Percentiles rank a stretch among this genome's conserved stretches.
phyloP scores from a whole-genome alignment of 495 filamentous ascomycete species.

The Cairneyella variabilis region DNA sequence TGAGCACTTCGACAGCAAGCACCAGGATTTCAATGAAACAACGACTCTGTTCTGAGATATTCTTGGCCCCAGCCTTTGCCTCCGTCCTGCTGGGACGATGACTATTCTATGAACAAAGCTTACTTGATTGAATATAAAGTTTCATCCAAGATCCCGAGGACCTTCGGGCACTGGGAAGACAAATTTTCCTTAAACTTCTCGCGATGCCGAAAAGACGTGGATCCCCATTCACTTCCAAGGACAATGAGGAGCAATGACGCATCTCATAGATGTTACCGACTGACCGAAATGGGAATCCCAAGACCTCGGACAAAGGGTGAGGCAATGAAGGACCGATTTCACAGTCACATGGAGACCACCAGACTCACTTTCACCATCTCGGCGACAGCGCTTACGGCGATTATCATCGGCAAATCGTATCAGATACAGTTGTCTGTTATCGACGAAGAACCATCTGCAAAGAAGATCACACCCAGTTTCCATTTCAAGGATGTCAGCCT shows the following conservation, averaged over 20 bases:
- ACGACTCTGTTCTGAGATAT: background rate
- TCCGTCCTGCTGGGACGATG: background rate
- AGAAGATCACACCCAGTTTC: background rate
- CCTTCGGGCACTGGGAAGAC: constrained; percentile 3
- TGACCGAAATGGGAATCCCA: background rate
- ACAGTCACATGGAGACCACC: background rate
- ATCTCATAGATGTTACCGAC: background rate
- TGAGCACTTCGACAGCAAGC: background rate
- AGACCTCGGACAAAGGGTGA: background rate
- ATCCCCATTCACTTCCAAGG: background rate
- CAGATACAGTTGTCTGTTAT: background rate
- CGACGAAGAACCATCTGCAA: background rate
- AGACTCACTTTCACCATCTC: constrained; percentile 4
- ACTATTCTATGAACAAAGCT: no score
- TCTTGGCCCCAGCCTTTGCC: background rate
- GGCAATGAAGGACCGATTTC: background rate
- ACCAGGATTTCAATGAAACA: background rate
- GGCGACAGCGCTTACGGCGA: background rate
- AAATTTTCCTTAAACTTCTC: background rate
- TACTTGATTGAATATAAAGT: background rate
- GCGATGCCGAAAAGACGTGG: background rate
- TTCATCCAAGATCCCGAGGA: constrained; percentile 1
- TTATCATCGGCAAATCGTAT: background rate
- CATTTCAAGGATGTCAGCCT: background rate
- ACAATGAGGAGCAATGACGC: background rate